phyloP scores from a whole-genome alignment of 2,329 filamentous ascomycete species.

The Uncinocarpus reesii region DNA sequence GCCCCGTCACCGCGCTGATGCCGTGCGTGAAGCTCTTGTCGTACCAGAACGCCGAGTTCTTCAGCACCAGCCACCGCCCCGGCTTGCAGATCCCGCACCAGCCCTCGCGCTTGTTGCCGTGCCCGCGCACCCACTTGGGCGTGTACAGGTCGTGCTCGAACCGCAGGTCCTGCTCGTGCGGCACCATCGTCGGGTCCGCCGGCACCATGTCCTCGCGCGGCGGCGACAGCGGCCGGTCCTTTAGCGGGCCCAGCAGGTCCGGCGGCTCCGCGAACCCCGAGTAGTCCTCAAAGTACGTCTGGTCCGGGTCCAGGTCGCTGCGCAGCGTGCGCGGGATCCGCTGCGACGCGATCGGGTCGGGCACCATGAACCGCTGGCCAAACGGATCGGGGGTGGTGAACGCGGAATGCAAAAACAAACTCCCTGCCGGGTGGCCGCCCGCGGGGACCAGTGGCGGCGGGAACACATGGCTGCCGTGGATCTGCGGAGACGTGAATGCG shows the following conservation, averaged over 20 bases:
- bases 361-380: neutral
- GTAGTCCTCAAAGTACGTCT: conserved; percentile 48
- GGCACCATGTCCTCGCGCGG: conserved; percentile 75
- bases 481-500: conserved; percentile 2
- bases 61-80: conserved; percentile 73
- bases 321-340: conserved; percentile 47
- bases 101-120: conserved; percentile 77
- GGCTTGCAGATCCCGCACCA: conserved; percentile 87
- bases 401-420: neutral
- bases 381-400: neutral
- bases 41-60: conserved; percentile 89
- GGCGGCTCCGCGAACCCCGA: conserved; percentile 64
- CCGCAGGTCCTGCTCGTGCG: conserved; percentile 67
- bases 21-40: conserved; percentile 85
- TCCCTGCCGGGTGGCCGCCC: neutral
- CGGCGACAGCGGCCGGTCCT: conserved; percentile 62
- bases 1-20: conserved; percentile 71
- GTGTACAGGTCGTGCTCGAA: conserved; percentile 78
- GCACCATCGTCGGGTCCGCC: conserved; percentile 61
- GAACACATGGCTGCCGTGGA: neutral
- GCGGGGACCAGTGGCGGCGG: neutral
- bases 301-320: conserved; percentile 62
- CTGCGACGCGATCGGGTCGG: conserved; percentile 5
- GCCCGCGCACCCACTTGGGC: conserved; percentile 70
- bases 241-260: conserved; percentile 63